Conservation (phyloP, 2,329 filamentous ascomycete genomes). For the Fusarium metavorans region DNA sequence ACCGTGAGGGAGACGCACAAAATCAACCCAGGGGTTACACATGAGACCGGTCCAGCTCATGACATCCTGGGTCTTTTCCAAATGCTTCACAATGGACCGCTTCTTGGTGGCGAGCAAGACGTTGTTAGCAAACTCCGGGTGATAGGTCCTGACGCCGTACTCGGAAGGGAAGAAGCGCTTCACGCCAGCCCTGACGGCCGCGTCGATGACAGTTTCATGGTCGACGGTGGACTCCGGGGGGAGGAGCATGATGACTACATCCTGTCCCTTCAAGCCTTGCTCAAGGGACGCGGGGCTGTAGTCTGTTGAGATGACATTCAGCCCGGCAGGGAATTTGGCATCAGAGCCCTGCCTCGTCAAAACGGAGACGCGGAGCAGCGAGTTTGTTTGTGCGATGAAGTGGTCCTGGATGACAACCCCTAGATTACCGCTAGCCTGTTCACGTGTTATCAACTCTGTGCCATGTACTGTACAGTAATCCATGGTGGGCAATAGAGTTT, state of each 20-base stretch:
- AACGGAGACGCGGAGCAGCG: not conserved
- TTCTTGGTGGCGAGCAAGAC: constrained; percentile 2
- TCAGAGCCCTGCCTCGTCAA: constrained; percentile 1
- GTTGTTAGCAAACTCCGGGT: constrained; percentile 1
- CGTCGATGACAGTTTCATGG: constrained; percentile 5
- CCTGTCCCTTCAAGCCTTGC: constrained; percentile 6
- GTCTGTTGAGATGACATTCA: constrained; percentile 7
- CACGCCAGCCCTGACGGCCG: constrained; percentile 5
- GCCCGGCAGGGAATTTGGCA: not conserved
- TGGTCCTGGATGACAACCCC: constrained; percentile 5
- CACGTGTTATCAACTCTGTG: not conserved
- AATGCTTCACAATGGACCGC: constrained; percentile 1
- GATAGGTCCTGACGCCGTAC: constrained; percentile 5
- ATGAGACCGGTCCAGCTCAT: constrained; percentile 10
- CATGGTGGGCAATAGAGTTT: not conserved
- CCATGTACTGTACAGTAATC: not conserved
- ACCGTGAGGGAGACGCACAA: not conserved
- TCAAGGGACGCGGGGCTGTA: constrained; percentile 5
- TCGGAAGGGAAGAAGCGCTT: constrained; percentile 9
- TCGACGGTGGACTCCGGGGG: constrained; percentile 2
- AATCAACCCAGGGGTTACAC: constrained; percentile 7
- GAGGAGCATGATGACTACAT: constrained; percentile 5
- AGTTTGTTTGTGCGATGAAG: constrained; percentile 1
- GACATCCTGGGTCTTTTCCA: not conserved
- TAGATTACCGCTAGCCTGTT: constrained; percentile 3